A percentile compares a stretch with the other conserved stretches of the same genome.
Evolutionary conservation across 2,329 filamentous ascomycete genomes (phyloP).

Genomic region (Neospermospora avenae): DNA sequence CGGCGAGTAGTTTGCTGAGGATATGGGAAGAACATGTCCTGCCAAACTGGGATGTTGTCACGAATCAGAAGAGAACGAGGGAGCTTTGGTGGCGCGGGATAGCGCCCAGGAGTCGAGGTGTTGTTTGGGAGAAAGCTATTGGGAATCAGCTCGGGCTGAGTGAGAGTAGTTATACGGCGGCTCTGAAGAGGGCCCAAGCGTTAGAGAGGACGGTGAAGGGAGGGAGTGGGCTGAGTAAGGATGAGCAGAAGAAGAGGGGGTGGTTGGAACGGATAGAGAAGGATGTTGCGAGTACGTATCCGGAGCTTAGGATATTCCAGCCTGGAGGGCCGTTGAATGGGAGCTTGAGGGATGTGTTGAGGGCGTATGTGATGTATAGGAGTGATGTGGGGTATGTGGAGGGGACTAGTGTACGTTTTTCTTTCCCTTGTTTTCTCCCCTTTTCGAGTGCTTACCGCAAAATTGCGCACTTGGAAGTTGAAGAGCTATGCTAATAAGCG

Average conservation of each 20-base stretch:
- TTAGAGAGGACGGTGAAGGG: constrained; percentile 45
- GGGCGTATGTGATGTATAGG: constrained; percentile 78
- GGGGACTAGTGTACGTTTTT: constrained; percentile 67
- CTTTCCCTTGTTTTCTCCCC: constrained; percentile 3
- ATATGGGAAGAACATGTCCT: constrained; percentile 77
- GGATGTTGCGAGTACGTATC: constrained; percentile 66
- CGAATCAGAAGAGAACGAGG: constrained; percentile 64
- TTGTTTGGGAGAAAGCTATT: constrained; percentile 35
- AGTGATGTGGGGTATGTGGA: constrained; percentile 76
- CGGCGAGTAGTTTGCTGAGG: constrained; percentile 51
- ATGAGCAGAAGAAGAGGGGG: constrained; percentile 53
- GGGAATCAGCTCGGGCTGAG: constrained; percentile 42
- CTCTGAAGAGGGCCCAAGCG: constrained; percentile 63
- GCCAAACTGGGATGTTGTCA: constrained; percentile 70
- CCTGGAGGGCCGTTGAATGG: constrained; percentile 56
- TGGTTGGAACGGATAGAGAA: constrained; percentile 63
- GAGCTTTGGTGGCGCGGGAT: constrained; percentile 83
- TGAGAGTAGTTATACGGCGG: constrained; percentile 65
- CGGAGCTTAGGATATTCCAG: constrained; percentile 67
- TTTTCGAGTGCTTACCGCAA: neutral
- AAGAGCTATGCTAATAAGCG: constrained; percentile 19
- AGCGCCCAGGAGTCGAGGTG: constrained; percentile 59
- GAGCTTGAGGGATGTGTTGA: constrained; percentile 67
- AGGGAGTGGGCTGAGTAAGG: constrained; percentile 35
- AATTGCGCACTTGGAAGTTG: too few relatives aligned